phyloP scores from a whole-genome alignment of 2,329 filamentous ascomycete genomes.

The Cercospora berteroae region DNA sequence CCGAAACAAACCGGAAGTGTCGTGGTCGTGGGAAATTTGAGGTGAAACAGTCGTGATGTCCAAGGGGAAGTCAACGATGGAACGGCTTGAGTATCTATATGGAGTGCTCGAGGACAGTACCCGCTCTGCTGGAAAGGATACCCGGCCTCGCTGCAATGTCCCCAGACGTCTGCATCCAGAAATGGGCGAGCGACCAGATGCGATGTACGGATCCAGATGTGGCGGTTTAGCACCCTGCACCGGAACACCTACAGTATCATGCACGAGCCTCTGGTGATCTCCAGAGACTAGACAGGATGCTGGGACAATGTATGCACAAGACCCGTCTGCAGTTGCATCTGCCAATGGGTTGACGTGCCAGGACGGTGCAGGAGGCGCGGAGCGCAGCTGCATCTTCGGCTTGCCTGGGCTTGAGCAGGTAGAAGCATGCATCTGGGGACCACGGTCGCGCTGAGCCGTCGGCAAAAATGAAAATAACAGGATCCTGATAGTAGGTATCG shows the following conservation, averaged over 20 bases:
- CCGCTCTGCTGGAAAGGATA: slow-evolving; percentile 10
- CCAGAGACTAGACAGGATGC: slow-evolving; percentile 7
- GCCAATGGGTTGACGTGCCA: slow-evolving; percentile 19
- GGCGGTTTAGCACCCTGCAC: slow-evolving; percentile 19
- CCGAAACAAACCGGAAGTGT: slow-evolving; percentile 16
- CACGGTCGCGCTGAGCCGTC: slow-evolving; percentile 8
- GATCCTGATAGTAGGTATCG: slow-evolving; percentile 11
- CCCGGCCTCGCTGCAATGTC: neutral
- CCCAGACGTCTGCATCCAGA: neutral
- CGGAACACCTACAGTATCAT: slow-evolving; percentile 7
- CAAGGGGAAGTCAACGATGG: slow-evolving; percentile 13
- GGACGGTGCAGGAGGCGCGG: slow-evolving; percentile 15
- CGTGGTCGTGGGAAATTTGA: slow-evolving; percentile 22
- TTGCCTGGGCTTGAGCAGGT: slow-evolving; percentile 14
- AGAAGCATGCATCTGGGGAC: slow-evolving; percentile 19
- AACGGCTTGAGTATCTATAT: slow-evolving; percentile 26
- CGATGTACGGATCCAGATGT: slow-evolving; percentile 13
- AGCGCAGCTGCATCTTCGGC: slow-evolving; percentile 16
- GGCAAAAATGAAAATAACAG: slow-evolving; percentile 18
- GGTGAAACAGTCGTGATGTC: slow-evolving; percentile 15
- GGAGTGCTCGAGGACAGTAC: slow-evolving; percentile 15
- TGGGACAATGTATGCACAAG: slow-evolving; percentile 21
- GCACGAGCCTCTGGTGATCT: slow-evolving; percentile 7
- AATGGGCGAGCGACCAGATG: slow-evolving; percentile 8
- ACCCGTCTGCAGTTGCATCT: slow-evolving; percentile 17